Base-by-base conservation (phyloP, 768 basidiomycete species). In the Goffeauzyma gilvescens region DNA sequence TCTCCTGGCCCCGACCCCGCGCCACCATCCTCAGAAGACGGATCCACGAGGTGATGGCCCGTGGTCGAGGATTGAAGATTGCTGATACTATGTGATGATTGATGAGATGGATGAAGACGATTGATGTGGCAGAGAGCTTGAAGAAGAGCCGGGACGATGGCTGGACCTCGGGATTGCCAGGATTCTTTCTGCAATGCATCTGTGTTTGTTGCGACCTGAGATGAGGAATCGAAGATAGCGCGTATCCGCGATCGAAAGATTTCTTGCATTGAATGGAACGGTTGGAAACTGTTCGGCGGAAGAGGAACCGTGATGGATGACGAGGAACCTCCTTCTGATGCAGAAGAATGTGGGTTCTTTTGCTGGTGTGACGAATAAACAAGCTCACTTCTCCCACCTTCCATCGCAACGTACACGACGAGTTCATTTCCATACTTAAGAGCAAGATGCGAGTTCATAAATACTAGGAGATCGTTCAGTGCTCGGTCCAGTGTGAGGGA, bases 391-490 rank as follows among this genome's bases (percentile, higher is more conserved):
- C 42, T 48, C 4, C 63, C 60, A 1, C 56, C 51, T 21, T 42
- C 37, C 42, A 48, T 55, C 4, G 89, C 90, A 6, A 76, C 90
- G 59, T 85, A 90, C 42, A 95, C 81, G 5, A 86, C 82, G 28
- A 98, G 70, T 4, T 81, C 74, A 59, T 98, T 98, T 61, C 90
- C 87, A 66, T 87, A 79, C 50, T 79, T 75, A 49, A 75, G 73
- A 1, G 87, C 87, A 47, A 96, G 72, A 65, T 96, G 87, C 3
- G 86, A 75, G 57, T 98, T 96, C 55, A 90, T 68, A 56, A 95
- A 90, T 23, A 81, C 78, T 44, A 95, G 72, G 21, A 93, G 68
- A 54, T 86, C 81, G 2, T 82, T 75, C 34, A 95, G 69, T 59
- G 95, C 93, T 1, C 71, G 53, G 15, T 72, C 65, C 32, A 95